Evolutionary conservation across 148 eudicot species (phyloP), one percentile per base, ranked within the genome.

Genomic region (Bassia scoparia): DNA sequence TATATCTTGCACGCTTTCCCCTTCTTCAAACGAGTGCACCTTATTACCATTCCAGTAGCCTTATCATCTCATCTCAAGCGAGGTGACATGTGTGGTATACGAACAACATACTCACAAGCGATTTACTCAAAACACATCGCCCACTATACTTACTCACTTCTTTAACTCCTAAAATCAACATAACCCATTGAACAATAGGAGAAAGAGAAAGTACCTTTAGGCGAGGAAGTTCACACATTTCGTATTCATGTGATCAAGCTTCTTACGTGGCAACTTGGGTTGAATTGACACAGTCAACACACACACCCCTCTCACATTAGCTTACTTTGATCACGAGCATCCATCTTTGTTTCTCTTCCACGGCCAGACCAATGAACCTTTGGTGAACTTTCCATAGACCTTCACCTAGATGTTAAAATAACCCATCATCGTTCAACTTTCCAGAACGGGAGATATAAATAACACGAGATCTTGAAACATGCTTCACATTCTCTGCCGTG

Each of bases 211-310:
- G 16, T 53, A 26, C 30, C 10, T 15, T 48, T 3, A 0, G 24
- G 23, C n/a, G 56, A 67, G 70, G 23, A 48, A 24, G 26, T 48
- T 30, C 37, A 67, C 6, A 46, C 37, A 31, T 12, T 67, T 67
- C 35, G 16, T 34, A 21, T 20, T 18, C 56, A 46, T 67, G 34
- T 67, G 70, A 13, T 53, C 70, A 44, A 67, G 53, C 55, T 53
- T 48, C 52, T 48, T 66, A 48, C 41, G 27, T n/a, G n/a, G n/a
- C n/a, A n/a, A n/a, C n/a, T n/a, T n/a, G n/a, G n/a, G n/a, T n/a
- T n/a, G n/a, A n/a, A 9, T 17, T 26, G 14, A 9, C 30, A 44
- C 56, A 46, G n/a, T 67, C 41, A n/a, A n/a, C n/a, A n/a, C n/a
- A n/a, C 23, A 16, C 31, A 5, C 31, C 55, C 31, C 33, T 52